Evolutionary conservation across 164 flowering plant genomes (phyloP), one percentile per base, ranked within the genome.

Genomic region (Malania oleifera): DNA sequence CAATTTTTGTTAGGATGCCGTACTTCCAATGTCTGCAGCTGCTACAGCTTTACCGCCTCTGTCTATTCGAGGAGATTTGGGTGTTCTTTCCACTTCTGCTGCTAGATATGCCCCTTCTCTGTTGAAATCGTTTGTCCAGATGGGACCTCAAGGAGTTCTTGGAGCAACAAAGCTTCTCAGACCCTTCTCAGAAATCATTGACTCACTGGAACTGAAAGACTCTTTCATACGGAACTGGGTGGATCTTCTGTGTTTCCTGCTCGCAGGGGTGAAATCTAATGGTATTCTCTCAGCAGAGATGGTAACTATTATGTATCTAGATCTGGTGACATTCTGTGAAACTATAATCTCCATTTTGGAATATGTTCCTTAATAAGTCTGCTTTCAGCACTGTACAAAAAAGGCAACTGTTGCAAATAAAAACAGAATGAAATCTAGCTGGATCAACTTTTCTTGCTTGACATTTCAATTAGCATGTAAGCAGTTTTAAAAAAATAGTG

Each of bases 11-110:
- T 75, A 92, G 98, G 98, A 89, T 78, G 82, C 85, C 23, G 79
- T 93, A 48, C 87, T 89, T 39, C 98, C 97, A 18, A 34, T 93
- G 72, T 90, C 96, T 65, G 75, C 89, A 55, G 91, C 96, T 59
- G 98, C 98, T 62, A 93, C 81, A 90, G 97, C 98, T 64, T 72
- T 93, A 57, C 97, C 98, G 17, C 97, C 98, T 63, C 73, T 93
- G 46, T 82, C 97, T 20, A 87, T 93, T 49, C 80, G 97, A 50
- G 87, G 95, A 38, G 98, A 93, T 76, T 70, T 68, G 70, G 98
- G 98, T 57, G 90, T 86, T 70, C 70, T 93, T 59, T 87, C 95
- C 45, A 93, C 98, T 17, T 86, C 83, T 23, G 97, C 86, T 18
- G 84, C 84, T 65, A 75, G 97, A 82, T 87, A 93, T 73, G 93